phyloP scores from a whole-genome alignment of 2,329 filamentous ascomycete species.

The Botryotinia narcissicola region DNA sequence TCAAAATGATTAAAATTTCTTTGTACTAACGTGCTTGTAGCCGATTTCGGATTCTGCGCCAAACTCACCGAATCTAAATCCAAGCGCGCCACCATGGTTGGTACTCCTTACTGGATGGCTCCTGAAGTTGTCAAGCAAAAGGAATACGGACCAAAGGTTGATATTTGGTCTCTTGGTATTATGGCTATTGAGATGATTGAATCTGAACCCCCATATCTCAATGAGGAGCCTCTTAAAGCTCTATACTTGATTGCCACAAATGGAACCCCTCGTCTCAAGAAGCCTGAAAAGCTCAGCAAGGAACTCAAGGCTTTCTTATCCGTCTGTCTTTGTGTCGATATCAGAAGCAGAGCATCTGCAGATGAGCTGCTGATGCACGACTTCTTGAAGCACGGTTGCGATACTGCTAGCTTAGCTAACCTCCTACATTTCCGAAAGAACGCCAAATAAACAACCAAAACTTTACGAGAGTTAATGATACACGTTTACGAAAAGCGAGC shows the following conservation, averaged over 20 bases:
- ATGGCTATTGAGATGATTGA: slow-evolving; percentile 99
- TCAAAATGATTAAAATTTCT: neutral
- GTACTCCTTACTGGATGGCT: slow-evolving; percentile 99
- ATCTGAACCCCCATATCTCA: slow-evolving; percentile 94
- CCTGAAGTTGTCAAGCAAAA: slow-evolving; percentile 96
- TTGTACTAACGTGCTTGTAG: slow-evolving; percentile 48
- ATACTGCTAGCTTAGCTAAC: slow-evolving; percentile 76
- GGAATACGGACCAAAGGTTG: slow-evolving; percentile 96
- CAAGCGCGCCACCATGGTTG: slow-evolving; percentile 98
- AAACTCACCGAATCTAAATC: slow-evolving; percentile 97
- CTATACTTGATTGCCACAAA: slow-evolving; percentile 97
- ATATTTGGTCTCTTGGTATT: slow-evolving; percentile 97
- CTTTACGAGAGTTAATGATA: slow-evolving; percentile 18
- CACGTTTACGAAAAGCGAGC: slow-evolving; percentile 18
- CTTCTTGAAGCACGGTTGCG: slow-evolving; percentile 89
- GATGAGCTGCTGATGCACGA: slow-evolving; percentile 88
- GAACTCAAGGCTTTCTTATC: slow-evolving; percentile 96
- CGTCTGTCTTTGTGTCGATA: slow-evolving; percentile 94
- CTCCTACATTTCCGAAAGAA: slow-evolving; percentile 84
- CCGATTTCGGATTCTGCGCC: slow-evolving; percentile 97
- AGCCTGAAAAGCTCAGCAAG: slow-evolving; percentile 96
- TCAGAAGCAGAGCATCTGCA: slow-evolving; percentile 89
- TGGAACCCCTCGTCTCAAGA: slow-evolving; percentile 93
- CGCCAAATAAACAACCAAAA: slow-evolving; percentile 49
- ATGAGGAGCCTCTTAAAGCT: slow-evolving; percentile 87